phyloP scores from a whole-genome alignment of 2,329 filamentous ascomycete species.

The Penicillium sp. region DNA sequence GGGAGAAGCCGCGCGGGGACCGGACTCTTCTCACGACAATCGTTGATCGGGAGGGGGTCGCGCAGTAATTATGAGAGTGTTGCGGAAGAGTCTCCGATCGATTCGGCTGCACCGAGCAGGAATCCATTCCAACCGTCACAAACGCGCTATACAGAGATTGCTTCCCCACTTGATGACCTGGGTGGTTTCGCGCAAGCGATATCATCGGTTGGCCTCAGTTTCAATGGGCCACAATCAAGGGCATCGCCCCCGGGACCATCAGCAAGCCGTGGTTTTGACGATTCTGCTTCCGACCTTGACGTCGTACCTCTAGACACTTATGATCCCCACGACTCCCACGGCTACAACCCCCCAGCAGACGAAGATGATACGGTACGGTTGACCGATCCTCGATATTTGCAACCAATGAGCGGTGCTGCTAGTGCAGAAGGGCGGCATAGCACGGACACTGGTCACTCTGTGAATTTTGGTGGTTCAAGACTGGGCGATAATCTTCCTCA shows the following conservation, averaged over 20 bases:
- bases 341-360: constrained; percentile 55
- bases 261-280: constrained; percentile 24
- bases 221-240: constrained; percentile 29
- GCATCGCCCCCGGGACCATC: constrained; percentile 10
- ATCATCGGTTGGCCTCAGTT: constrained; percentile 43
- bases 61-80: constrained; percentile 54
- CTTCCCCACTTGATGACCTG: constrained; percentile 36
- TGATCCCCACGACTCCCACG: constrained; percentile 46
- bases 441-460: constrained; percentile 54
- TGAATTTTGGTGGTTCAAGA: constrained; percentile 53
- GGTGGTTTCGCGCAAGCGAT: constrained; percentile 44
- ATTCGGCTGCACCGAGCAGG: constrained; percentile 23
- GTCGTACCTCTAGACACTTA: constrained; percentile 30
- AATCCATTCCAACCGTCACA: constrained; percentile 22
- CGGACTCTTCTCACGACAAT: constrained; percentile 46
- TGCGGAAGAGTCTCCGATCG: constrained; percentile 50
- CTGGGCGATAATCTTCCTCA: constrained; percentile 61
- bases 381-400: constrained; percentile 55
- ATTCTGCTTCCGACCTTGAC: constrained; percentile 30
- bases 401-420: constrained; percentile 55
- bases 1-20: constrained; percentile 37
- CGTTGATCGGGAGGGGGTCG: constrained; percentile 40
- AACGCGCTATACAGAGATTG: constrained; percentile 25
- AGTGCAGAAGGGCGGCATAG: constrained; percentile 45
- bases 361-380: constrained; percentile 58